Base-by-base conservation (phyloP, 176 grass and related monocot genomes). In the Oryza officinalis region DNA sequence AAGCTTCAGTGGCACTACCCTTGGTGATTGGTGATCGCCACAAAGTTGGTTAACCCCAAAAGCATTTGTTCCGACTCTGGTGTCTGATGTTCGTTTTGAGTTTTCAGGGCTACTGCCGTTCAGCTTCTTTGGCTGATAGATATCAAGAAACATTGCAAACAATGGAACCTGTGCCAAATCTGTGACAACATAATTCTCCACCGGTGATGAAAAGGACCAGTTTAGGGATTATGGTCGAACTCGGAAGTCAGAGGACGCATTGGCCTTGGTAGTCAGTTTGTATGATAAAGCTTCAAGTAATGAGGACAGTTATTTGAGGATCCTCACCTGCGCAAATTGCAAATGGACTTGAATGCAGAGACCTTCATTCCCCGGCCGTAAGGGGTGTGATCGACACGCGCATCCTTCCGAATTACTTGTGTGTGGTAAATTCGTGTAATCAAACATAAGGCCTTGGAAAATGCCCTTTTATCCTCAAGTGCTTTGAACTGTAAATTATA, bases 21-120 rank as follows among this genome's bases (percentile, higher is more conserved):
- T 41, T 82, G 43, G 23, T 40, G 23, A n/a, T 26, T 8, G 23
- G 78, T 81, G 32, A 64, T 69, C 28, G 27, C 31, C 65, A 7
- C 43, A 10, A 49, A 17, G 9, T 52, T 52, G 3, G 20, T 69
- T 10, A 9, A 2, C 7, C 22, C 22, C 47, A 28, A 54, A 40
- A 27, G 6, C 25, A 43, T 81, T 35, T 59, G 14, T 60, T 60
- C 32, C 60, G 0, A 71, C 10, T 40, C 8, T 81, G 31, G 17
- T 31, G 68, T 61, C 26, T 82, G 37, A 71, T 81, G 67, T n/a
- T 31, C 35, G 49, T 59, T 49, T 74, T 49, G 40, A 26, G 20
- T 14, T 74, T 83, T 44, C 81, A 83, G 57, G 71, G 20, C 0
- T 45, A 28, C 41, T 23, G 33, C 17, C 32, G 57, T 63, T 30